Evolutionary conservation across 768 basidiomycete species (phyloP).

Genomic region (Saitozyma sp.): DNA sequence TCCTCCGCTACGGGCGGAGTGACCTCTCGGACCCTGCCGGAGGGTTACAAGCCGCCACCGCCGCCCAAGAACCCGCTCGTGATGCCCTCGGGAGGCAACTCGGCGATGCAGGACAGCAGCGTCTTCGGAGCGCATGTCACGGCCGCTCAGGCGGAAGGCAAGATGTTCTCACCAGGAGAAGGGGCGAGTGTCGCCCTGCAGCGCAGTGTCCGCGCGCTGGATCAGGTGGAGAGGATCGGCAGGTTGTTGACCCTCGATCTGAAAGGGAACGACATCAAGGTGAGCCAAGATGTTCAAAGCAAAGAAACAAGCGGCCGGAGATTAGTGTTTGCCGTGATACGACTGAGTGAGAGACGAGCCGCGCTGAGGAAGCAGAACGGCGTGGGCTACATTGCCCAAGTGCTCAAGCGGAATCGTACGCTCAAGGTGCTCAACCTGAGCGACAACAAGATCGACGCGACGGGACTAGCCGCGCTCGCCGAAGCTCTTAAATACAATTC

Average conservation of each 20-base stretch:
- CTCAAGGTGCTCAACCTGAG: slow-evolving; percentile 89
- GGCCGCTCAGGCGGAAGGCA: slow-evolving; percentile 26
- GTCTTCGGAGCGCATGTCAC: slow-evolving; percentile 54
- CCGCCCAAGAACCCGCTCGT: slow-evolving; percentile 59
- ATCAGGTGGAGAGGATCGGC: slow-evolving; percentile 79
- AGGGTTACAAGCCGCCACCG: slow-evolving; percentile 57
- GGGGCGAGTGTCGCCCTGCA: slow-evolving; percentile 64
- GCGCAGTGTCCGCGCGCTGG: slow-evolving; percentile 86
- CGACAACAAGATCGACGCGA: slow-evolving; percentile 88
- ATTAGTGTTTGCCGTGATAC: too few species aligned
- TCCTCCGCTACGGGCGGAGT: slow-evolving; percentile 33
- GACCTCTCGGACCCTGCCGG: slow-evolving; percentile 39
- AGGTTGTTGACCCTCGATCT: slow-evolving; percentile 85
- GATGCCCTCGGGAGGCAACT: slow-evolving; percentile 43
- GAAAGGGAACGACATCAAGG: slow-evolving; percentile 85
- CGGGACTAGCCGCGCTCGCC: slow-evolving; percentile 74
- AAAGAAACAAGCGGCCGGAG: not conserved
- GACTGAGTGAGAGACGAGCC: not conserved
- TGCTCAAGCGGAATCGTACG: slow-evolving; percentile 91
- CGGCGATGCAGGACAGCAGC: slow-evolving; percentile 57
- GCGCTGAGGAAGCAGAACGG: slow-evolving; percentile 59
- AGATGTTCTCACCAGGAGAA: slow-evolving; percentile 27
- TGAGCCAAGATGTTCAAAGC: slow-evolving; percentile 54
- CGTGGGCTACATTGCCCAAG: slow-evolving; percentile 87
- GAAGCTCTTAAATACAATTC: slow-evolving; percentile 98